Evolutionary conservation across 208 protist genomes (phyloP), one percentile per base, ranked within the genome.

Genomic region (Angomonas deanei): DNA sequence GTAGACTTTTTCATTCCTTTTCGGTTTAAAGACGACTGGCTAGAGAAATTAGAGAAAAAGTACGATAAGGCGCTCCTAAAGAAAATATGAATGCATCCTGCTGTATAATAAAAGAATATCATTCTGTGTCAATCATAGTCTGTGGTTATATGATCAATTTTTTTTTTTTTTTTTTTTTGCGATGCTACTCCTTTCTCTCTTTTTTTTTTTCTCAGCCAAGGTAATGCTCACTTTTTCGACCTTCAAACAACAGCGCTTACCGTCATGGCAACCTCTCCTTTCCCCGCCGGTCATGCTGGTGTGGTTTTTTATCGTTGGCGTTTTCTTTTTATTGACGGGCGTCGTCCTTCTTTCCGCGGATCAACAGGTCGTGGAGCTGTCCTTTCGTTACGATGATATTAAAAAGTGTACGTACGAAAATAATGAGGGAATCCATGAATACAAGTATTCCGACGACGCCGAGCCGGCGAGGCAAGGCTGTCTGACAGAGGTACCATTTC

Each of bases 181-280:
- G 60, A 17, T 21, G 19, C 33, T 38, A 27, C 31, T 50, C 23
- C 38, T 26, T 49, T 28, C 32, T 30, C 31, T 56, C 68, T 19
- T 24, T 38, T 30, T 64, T 42, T 62, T 56, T 21, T 2, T 39
- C 11, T 64, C 46, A 39, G 28, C 60, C 13, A 50, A 3, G 23
- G 42, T 50, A 50, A 50, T 50, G 42, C 19, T 50, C 42, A 28
- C 50, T 24, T 24, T 56, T 34, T 34, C 50, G n/a, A 11, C 31
- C 21, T 24, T 56, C n/a, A 56, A 89, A 76, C 98, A 99, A 80
- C 98, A 99, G 77, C 82, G 85, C 3, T 78, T 99, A 24, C 79
- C 72, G 36, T 95, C 97, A 28, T 99, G 97, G 96, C 96, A 99
- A 64, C 98, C 97, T 0, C 85, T 99, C 39, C 67, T 99, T 3